phyloP scores from a whole-genome alignment of 352 stramenopile species.

The Blastocystis sp. region DNA sequence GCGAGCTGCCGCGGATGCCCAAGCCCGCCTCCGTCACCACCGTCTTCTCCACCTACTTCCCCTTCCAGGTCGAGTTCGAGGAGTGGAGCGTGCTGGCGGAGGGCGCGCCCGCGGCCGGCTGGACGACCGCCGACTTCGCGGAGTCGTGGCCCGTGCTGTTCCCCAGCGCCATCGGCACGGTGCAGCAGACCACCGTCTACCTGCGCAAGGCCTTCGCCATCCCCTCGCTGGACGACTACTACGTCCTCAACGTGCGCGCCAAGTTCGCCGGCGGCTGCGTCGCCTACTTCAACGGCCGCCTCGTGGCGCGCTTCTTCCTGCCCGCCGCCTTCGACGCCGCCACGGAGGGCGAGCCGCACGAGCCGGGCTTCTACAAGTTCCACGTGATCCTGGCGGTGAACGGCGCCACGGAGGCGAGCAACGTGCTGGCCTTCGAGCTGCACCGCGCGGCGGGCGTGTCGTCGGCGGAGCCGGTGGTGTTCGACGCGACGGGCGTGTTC shows the following conservation, averaged over 20 bases:
- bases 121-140: not conserved
- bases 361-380: not conserved
- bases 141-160: not conserved
- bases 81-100: constrained; percentile 5
- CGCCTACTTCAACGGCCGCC: constrained; percentile 43
- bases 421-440: constrained; percentile 47
- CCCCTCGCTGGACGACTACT: constrained; percentile 1
- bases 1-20: not conserved
- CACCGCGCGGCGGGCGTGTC: constrained; percentile 17
- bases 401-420: not conserved
- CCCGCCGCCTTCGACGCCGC: not conserved
- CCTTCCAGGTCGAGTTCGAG: constrained; percentile 37
- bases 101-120: not conserved
- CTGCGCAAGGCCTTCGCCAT: constrained; percentile 11
- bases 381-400: not conserved
- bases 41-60: constrained; percentile 16
- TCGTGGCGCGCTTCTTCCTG: constrained; percentile 20
- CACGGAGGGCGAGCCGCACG: not conserved
- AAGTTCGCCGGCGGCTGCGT: constrained; percentile 18
- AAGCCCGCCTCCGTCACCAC: not conserved
- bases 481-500: constrained; percentile 40
- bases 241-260: not conserved
- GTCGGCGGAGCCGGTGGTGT: not conserved
- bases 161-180: not conserved
- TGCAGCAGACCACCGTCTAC: not conserved